phyloP scores from a whole-genome alignment of 2,329 filamentous ascomycete genomes.

The Aspergillus fumigatiaffinis region DNA sequence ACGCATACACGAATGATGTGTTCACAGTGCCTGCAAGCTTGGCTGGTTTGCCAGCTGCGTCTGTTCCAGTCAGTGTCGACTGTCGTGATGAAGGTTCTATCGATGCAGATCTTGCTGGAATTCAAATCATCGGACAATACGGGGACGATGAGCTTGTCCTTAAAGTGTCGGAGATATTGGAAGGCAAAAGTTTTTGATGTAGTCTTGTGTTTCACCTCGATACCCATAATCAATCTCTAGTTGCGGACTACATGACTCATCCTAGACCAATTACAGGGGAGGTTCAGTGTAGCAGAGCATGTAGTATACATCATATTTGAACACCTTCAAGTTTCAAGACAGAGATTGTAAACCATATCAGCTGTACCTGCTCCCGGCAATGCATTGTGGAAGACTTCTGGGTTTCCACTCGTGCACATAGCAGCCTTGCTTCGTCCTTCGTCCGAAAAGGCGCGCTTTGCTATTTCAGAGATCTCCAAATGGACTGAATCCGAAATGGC shows the following conservation, averaged over 20 bases:
- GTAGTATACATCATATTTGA: neutral
- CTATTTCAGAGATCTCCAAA: neutral
- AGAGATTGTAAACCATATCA: neutral
- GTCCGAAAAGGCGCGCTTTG: neutral
- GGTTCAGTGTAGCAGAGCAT: neutral
- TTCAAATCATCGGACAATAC: conserved; percentile 47
- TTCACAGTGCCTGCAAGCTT: conserved; percentile 94
- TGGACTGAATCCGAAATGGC: neutral
- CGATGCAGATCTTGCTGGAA: conserved; percentile 30
- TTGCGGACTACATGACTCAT: neutral
- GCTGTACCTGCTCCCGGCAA: too few relatives aligned
- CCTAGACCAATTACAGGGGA: neutral
- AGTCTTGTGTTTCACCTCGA: conserved; percentile 3
- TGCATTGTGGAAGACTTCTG: too few relatives aligned
- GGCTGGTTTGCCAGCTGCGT: conserved; percentile 84
- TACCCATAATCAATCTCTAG: neutral
- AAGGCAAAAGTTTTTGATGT: conserved; percentile 18
- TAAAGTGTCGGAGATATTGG: conserved; percentile 34
- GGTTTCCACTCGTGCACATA: neutral
- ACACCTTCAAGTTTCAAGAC: neutral
- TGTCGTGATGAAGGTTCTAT: conserved; percentile 3
- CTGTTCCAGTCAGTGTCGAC: conserved; percentile 61
- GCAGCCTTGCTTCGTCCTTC: neutral
- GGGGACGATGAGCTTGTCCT: conserved; percentile 44
- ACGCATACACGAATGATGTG: conserved; percentile 87